Base-by-base conservation (phyloP, 1,139 yeast genomes). In the Chernovozyma aurita region DNA sequence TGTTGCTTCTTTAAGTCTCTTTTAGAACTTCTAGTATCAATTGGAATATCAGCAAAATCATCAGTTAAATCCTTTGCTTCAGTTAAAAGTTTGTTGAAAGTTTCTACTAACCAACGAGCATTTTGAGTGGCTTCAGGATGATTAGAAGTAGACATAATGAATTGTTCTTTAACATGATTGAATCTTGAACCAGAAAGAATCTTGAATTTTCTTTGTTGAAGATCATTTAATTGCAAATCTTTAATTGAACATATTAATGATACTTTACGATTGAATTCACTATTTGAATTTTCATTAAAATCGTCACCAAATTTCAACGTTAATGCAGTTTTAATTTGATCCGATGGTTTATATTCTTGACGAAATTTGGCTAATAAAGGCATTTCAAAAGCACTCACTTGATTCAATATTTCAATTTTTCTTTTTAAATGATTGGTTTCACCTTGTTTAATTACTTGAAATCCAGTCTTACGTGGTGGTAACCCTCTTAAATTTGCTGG, bases 381-480 rank as follows among this genome's bases (percentile, higher is more conserved):
- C 70, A 90, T 73, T 58, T 90, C 97, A 61, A 82, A 92, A 0
- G 97, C 97, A 24, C 94, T 85, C 28, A 86, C 69, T 50, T 97
- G 74, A 51, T 81, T 82, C 52, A 83, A 78, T 39, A 70, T 63
- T 24, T 67, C 72, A 27, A 51, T 50, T 44, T 63, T 59, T 47
- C 74, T 59, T 32, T 47, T 48, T 36, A 63, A 59, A 42, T 68
- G 73, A 3, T 69, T 64, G 11, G 62, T 58, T 18, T 51, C 49
- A 30, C 75, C 75, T 32, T 53, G 52, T 29, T 61, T 51, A 33
- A 64, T 55, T 13, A 70, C 75, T 35, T 55, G 52, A n/a, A 62
- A 55, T 42, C 67, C 67, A 44, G 69, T 59, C 45, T 55, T 57
- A 47, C 58, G 66, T 28, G 68, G 70, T 13, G 74, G 73, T 34